A percentile compares a stretch with the other conserved stretches of the same genome.
Evolutionary conservation across 805 yeast genomes (phyloP).

Genomic region (Jamesozyma lodderae): DNA sequence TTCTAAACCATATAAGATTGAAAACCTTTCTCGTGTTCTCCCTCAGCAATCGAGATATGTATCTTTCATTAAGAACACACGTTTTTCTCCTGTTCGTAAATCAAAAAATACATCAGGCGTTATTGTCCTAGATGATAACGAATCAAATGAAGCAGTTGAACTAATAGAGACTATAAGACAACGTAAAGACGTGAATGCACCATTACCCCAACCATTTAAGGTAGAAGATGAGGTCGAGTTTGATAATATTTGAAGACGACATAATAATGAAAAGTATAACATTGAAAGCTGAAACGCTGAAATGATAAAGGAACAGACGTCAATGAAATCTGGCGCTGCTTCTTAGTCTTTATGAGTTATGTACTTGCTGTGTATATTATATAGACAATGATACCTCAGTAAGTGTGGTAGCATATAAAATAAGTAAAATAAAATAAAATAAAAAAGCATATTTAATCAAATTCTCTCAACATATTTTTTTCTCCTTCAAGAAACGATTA

Average conservation of each 20-base stretch:
- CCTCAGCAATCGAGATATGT: constrained; percentile 83
- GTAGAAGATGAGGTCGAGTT: constrained; percentile 27
- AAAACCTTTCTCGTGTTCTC: constrained; percentile 77
- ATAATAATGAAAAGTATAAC: not conserved
- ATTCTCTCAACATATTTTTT: no score
- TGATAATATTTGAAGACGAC: constrained; percentile 5
- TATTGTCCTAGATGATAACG: constrained; percentile 57
- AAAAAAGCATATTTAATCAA: not conserved
- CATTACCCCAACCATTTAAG: constrained; percentile 32
- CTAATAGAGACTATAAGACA: constrained; percentile 80
- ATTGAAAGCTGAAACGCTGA: not conserved
- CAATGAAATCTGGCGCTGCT: not conserved
- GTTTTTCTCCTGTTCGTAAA: constrained; percentile 78
- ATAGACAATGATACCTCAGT: not conserved
- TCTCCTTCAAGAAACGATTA: no score
- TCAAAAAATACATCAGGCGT: constrained; percentile 63
- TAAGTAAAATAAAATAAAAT: no score
- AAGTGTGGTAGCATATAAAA: not conserved
- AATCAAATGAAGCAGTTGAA: constrained; percentile 51
- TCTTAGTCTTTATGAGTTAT: not conserved
- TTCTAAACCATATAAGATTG: constrained; percentile 58
- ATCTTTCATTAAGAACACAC: constrained; percentile 61
- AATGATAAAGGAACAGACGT: not conserved
- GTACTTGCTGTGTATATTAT: not conserved
- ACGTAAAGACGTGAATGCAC: constrained; percentile 63